phyloP scores from a whole-genome alignment of 225 moss, liverwort and hornwort genomes.

The Marchantia paleacea region DNA sequence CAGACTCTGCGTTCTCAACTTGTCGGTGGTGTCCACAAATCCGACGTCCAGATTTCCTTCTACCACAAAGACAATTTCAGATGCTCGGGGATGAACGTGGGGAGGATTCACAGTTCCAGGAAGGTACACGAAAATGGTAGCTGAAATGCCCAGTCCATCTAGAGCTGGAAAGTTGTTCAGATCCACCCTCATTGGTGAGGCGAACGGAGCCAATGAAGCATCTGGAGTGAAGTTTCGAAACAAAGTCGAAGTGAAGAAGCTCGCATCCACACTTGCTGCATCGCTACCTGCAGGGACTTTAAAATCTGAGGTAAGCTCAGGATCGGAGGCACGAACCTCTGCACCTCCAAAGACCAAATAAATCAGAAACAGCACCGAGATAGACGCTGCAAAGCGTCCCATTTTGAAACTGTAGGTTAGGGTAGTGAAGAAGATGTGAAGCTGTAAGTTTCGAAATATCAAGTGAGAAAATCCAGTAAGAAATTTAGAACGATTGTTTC shows the following conservation, averaged over 20 bases:
- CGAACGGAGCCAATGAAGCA: background rate
- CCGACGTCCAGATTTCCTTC: background rate
- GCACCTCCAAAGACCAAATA: too few relatives aligned
- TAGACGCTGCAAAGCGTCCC: too few relatives aligned
- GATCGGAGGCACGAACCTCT: background rate
- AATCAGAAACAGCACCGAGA: too few relatives aligned
- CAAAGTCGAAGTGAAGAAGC: background rate
- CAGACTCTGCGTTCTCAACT: background rate
- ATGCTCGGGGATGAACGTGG: slow-evolving; percentile 6
- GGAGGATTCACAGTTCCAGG: background rate
- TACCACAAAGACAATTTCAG: background rate
- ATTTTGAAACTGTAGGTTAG: too few relatives aligned
- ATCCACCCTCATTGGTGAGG: background rate
- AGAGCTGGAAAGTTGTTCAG: background rate
- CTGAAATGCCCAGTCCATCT: slow-evolving; percentile 3
- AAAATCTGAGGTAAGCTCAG: slow-evolving; percentile 12
- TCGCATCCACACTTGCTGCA: background rate
- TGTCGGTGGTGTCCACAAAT: slow-evolving; percentile 2
- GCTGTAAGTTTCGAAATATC: too few relatives aligned
- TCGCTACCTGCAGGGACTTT: background rate
- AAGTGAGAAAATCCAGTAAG: too few relatives aligned
- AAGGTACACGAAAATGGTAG: background rate
- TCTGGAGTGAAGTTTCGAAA: background rate
- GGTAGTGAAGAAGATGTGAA: too few relatives aligned
- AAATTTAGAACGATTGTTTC: too few relatives aligned